Evolutionary conservation across 768 basidiomycete species (phyloP).

Genomic region (Wakefieldia striispora): DNA sequence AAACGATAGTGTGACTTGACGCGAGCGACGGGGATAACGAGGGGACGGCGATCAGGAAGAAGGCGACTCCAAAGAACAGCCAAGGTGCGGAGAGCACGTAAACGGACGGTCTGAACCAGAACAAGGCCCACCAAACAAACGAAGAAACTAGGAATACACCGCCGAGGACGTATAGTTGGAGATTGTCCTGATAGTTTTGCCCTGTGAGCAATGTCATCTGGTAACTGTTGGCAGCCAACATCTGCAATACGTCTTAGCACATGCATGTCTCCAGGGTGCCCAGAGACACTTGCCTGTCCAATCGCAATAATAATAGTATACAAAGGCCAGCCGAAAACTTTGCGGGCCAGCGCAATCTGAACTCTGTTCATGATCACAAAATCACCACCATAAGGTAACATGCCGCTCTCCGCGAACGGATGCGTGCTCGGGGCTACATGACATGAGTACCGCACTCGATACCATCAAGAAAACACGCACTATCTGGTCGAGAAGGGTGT

Average conservation of each 20-base stretch:
- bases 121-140: slow-evolving; percentile 85
- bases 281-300: slow-evolving; percentile 57
- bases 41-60: slow-evolving; percentile 89
- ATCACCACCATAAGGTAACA: slow-evolving; percentile 54
- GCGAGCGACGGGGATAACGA: slow-evolving; percentile 62
- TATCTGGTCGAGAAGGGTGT: slow-evolving; percentile 71
- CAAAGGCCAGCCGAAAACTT: slow-evolving; percentile 83
- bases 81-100: slow-evolving; percentile 86
- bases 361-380: slow-evolving; percentile 76
- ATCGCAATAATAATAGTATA: slow-evolving; percentile 87
- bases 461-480: slow-evolving; percentile 42
- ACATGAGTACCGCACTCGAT: slow-evolving; percentile 18
- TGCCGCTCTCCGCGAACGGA: slow-evolving; percentile 45
- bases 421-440: slow-evolving; percentile 49
- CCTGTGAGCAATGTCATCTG: slow-evolving; percentile 90
- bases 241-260: slow-evolving; percentile 37
- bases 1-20: slow-evolving; percentile 61
- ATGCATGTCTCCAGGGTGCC: neutral
- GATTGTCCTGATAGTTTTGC: slow-evolving; percentile 73
- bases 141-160: slow-evolving; percentile 85
- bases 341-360: slow-evolving; percentile 80
- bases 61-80: slow-evolving; percentile 88
- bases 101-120: slow-evolving; percentile 84
- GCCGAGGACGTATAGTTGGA: slow-evolving; percentile 90
- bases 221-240: slow-evolving; percentile 91